Base-by-base conservation (phyloP, 2,329 filamentous ascomycete genomes). In the Ophiostoma sp. region DNA sequence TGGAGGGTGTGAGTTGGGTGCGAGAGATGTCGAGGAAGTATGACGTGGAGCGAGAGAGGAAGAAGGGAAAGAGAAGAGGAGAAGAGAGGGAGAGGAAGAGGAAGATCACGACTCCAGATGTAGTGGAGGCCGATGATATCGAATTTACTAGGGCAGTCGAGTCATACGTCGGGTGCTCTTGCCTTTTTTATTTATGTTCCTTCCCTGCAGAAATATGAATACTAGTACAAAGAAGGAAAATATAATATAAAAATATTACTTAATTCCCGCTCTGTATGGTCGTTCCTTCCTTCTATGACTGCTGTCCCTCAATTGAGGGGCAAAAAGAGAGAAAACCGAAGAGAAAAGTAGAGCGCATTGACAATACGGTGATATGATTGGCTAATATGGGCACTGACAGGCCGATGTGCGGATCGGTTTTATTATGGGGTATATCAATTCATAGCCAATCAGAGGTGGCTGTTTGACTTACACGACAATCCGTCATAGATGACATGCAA, bases 381-480 rank as follows among this genome's bases (percentile, higher is more conserved):
- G 64, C 23, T 67, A 5, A 27, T 15, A 44, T 20, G 7, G 20
- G 20, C 11, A n/a, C 17, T n/a, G 35, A 6, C 60, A 39, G 60
- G 60, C 60, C 60, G 60, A 65, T 65, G 31, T 57, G 60, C 60
- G 60, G 60, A 65, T 65, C 57, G 17, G 11, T n/a, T 15, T 39
- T n/a, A 11, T 35, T 36, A 3, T 65, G 60, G 60, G 33, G 15
- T 4, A 10, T 65, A 13, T 23, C 5, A 1, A 10, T 10, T 39
- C 1, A 4, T 4, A 17, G 33, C 60, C 60, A 65, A 65, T 65
- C 33, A 65, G 33, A 36, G 60, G 11, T 5, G 0, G 20, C 11
- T 39, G 17, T 65, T 39, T 33, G 60, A 67, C 64, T 67, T 67
- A 67, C 64, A 67, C 64, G 64, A 36, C 64, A 65, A 13, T 20